Base-by-base conservation (phyloP, 768 basidiomycete species). In the Rhizopogon rudus region DNA sequence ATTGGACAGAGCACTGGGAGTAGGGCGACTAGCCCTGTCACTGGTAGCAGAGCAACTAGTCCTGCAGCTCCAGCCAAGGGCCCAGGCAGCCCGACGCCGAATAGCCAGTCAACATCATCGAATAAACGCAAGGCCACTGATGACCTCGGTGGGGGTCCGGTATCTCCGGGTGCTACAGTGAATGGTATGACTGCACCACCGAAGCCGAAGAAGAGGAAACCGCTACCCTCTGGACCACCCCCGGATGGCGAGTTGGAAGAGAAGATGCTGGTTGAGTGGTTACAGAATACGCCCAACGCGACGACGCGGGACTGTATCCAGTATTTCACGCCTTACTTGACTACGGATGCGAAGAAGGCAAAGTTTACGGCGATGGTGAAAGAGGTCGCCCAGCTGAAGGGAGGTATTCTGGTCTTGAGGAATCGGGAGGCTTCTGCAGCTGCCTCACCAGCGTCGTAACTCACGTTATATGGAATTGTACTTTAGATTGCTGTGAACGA, bases 271-370 rank as follows among this genome's bases (percentile, higher is more conserved):
- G 75, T 92, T 56, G 84, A 88, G 48, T 92, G 90, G 88, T 65
- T 93, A 59, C 81, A 77, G 65, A 83, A 77, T 48, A 83, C 81
- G 39, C 76, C 81, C n/a, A 81, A 81, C 57, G 82, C 88, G 51
- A 84, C 82, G 53, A 92, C 90, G 35, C 77, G 84, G 57, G 88
- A 91, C 62, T 91, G 89, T 63, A 91, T 92, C 58, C 81, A 83
- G 51, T 79, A 89, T 65, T 93, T 92, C 65, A 84, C 84, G 58
- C 83, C 83, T 14, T 91, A 88, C 62, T 67, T 92, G 51, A 84
- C 81, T 31, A 84, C 84, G 62, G 78, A 77, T 46, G 79, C 77
- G 60, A 86, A 84, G 76, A 91, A 91, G 77, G 65, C 69, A 46
- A 82, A 78, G 68, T 91, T 93, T 65, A 87, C 89, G n/a, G 79